These are phyloP conservation scores for Coprinellus micaceus DNA, from an alignment of 768 basidiomycete genomes.

Conservation along the genomic window DNA sequence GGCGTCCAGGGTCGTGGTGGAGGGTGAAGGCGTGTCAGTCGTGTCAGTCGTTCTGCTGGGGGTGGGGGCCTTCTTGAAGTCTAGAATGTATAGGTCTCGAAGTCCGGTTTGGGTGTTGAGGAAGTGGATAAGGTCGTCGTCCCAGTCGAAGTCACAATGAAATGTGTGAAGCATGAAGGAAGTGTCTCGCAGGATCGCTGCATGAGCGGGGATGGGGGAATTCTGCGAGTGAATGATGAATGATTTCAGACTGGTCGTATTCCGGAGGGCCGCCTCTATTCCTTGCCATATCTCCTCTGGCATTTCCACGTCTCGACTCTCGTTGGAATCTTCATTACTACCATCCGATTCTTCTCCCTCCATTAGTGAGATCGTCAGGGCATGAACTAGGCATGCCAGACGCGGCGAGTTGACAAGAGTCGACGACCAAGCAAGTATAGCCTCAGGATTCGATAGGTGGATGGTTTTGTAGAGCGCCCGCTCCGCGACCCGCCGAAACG, in stretches of 20 bases:
- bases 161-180: conserved; percentile 55
- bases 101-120: conserved; percentile 45
- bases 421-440: conserved; percentile 42
- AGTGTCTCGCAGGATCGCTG: conserved; percentile 38
- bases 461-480: conserved; percentile 59
- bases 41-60: conserved; percentile 20
- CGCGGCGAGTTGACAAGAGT: conserved; percentile 44
- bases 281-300: conserved; percentile 46
- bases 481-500: conserved; percentile 53
- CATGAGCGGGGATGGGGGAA: conserved; percentile 28
- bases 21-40: conserved; percentile 10
- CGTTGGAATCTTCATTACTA: conserved; percentile 21
- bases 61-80: conserved; percentile 34
- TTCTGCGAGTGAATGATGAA: conserved; percentile 48
- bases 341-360: conserved; percentile 25
- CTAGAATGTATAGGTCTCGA: conserved; percentile 46
- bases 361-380: conserved; percentile 46
- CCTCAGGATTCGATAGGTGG: conserved; percentile 37
- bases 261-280: conserved; percentile 46
- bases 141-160: conserved; percentile 68
- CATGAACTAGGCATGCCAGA: conserved; percentile 49
- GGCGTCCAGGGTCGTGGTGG: conserved; percentile 21
- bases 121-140: conserved; percentile 49
- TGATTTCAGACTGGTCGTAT: conserved; percentile 44
- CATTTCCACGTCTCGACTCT: conserved; percentile 17